Conservation (phyloP, 345 rosid genomes). For the Hibiscus syriacus region DNA sequence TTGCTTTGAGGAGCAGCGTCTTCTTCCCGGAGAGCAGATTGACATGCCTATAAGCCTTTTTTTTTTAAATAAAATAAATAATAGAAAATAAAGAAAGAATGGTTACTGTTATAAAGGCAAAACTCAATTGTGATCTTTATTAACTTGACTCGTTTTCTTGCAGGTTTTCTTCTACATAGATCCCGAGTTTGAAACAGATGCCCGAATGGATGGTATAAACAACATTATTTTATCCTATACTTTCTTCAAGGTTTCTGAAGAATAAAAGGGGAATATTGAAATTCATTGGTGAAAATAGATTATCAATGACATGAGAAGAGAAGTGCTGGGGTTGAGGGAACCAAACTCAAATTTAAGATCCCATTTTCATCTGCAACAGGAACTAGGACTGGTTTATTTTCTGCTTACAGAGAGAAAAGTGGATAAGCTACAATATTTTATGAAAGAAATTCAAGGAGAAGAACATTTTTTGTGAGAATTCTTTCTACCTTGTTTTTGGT, state of each 20-base stretch:
- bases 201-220: slow-evolving; percentile 87
- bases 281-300: neutral
- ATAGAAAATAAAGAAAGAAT: neutral
- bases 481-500: neutral
- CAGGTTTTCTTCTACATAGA: slow-evolving; percentile 96
- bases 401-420: neutral
- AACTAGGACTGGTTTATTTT: no score
- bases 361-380: no score
- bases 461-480: neutral
- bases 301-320: neutral
- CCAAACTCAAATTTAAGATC: neutral
- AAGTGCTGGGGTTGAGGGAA: neutral
- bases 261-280: slow-evolving; percentile 10
- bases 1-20: slow-evolving; percentile 95
- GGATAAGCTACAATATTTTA: neutral
- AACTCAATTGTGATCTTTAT: neutral
- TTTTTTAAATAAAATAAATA: no score
- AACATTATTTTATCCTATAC: slow-evolving; percentile 81
- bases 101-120: neutral
- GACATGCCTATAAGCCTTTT: slow-evolving; percentile 98
- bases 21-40: slow-evolving; percentile 91
- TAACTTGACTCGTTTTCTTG: neutral
- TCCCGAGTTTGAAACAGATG: slow-evolving; percentile 91
- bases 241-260: slow-evolving; percentile 79
- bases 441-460: neutral